phyloP scores from a whole-genome alignment of 2,329 filamentous ascomycete genomes.

The Dryadomyces sulphureus region DNA sequence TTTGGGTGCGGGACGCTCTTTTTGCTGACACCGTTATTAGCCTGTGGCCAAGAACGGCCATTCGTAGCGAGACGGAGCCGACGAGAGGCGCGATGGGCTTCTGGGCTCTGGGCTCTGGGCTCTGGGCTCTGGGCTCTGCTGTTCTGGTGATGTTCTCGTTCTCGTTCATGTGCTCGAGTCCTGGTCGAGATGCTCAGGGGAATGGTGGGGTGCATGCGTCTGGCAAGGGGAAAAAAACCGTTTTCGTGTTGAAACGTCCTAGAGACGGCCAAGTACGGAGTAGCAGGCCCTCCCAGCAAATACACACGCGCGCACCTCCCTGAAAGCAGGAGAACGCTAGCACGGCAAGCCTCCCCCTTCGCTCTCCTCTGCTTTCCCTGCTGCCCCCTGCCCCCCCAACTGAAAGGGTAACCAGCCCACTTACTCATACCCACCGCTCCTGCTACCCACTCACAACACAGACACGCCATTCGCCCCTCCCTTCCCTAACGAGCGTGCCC shows the following conservation, averaged over 20 bases:
- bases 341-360: no score
- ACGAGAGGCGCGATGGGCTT: no score
- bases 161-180: no score
- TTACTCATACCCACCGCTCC: not conserved
- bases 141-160: no score
- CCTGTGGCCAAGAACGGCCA: no score
- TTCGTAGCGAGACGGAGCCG: no score
- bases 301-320: not conserved
- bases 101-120: no score
- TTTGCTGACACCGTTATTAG: no score
- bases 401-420: not conserved
- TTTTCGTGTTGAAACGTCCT: slow-evolving; percentile 1
- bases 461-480: slow-evolving; percentile 3
- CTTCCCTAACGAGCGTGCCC: not conserved
- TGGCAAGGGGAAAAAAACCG: not conserved
- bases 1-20: not conserved
- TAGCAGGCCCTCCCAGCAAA: no score
- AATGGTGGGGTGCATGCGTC: not conserved
- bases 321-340: not conserved
- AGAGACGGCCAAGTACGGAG: no score
- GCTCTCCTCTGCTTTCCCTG: not conserved
- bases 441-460: not conserved
- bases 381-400: not conserved
- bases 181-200: no score
- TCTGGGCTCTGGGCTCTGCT: no score